Evolutionary conservation across 768 basidiomycete species (phyloP).

Genomic region (Chlorophyllum brunneum): DNA sequence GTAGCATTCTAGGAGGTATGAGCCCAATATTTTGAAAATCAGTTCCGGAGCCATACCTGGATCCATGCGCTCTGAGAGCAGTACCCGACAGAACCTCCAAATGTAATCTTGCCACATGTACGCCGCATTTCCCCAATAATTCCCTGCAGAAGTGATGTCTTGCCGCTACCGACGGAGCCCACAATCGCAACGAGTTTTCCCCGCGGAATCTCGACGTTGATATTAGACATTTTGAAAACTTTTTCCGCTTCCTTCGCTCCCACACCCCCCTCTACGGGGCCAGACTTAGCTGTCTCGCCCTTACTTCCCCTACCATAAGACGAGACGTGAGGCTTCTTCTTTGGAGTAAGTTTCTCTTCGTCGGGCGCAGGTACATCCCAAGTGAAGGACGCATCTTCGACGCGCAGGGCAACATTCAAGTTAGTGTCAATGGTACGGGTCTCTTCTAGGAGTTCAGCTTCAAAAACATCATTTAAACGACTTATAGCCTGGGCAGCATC

Average conservation of each 20-base stretch:
- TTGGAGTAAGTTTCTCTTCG: conserved; percentile 24
- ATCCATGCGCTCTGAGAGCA: conserved; percentile 93
- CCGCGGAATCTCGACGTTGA: conserved; percentile 66
- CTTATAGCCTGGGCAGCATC: conserved; percentile 81
- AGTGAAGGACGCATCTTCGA: conserved; percentile 69
- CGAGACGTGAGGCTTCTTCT: conserved; percentile 24
- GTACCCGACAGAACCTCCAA: conserved; percentile 77
- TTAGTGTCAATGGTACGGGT: conserved; percentile 49
- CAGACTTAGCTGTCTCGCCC: conserved; percentile 12
- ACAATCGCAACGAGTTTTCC: conserved; percentile 85
- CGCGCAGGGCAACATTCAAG: conserved; percentile 61
- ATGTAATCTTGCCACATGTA: conserved; percentile 59
- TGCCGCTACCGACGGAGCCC: conserved; percentile 73
- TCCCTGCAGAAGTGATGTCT: conserved; percentile 69
- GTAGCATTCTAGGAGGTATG: conserved; percentile 59
- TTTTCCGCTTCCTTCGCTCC: conserved; percentile 31
- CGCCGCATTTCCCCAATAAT: conserved; percentile 82
- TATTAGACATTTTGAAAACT: conserved; percentile 59
- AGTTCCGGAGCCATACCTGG: conserved; percentile 39
- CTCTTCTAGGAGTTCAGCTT: conserved; percentile 72
- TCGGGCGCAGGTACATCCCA: conserved; percentile 81
- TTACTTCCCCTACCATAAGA: conserved; percentile 16
- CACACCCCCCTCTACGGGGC: conserved; percentile 11
- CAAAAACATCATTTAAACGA: conserved; percentile 78
- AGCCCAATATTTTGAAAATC: conserved; percentile 8